Evolutionary conservation across 306 rosid genomes (phyloP).

Genomic region (Mucuna pruriens): DNA sequence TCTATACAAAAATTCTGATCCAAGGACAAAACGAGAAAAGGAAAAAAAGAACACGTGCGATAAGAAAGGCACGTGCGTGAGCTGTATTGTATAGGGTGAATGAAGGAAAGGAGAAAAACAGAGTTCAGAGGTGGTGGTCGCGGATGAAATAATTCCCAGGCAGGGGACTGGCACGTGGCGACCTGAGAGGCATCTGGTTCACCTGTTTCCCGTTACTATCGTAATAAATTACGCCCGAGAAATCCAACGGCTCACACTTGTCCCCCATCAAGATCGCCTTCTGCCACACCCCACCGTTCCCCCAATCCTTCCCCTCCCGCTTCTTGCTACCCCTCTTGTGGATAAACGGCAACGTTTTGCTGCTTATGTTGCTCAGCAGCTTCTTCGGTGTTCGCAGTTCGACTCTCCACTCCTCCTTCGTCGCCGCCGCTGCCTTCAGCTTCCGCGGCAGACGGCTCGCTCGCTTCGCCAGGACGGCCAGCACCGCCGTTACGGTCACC

Average conservation of each 20-base stretch:
- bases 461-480: constrained; percentile 50
- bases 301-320: constrained; percentile 44
- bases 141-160: constrained; percentile 51
- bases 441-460: constrained; percentile 52
- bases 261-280: constrained; percentile 80
- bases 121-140: background rate
- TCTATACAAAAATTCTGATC: background rate
- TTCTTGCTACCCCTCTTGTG: constrained; percentile 25
- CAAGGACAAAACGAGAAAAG: background rate
- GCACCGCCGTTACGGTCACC: constrained; percentile 40
- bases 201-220: constrained; percentile 63
- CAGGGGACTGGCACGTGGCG: constrained; percentile 75
- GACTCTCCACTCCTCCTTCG: background rate
- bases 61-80: background rate
- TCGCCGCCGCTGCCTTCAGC: constrained; percentile 41
- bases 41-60: background rate
- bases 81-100: too few species aligned
- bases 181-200: constrained; percentile 52
- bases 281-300: constrained; percentile 88
- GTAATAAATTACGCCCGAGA: constrained; percentile 73
- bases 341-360: constrained; percentile 50
- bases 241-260: constrained; percentile 87
- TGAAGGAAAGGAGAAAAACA: too few species aligned
- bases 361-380: constrained; percentile 56
- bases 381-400: constrained; percentile 47